Evolutionary conservation across 768 basidiomycete genomes (phyloP), one percentile per base, ranked within the genome.

Genomic region (Mrakia blollopis): DNA sequence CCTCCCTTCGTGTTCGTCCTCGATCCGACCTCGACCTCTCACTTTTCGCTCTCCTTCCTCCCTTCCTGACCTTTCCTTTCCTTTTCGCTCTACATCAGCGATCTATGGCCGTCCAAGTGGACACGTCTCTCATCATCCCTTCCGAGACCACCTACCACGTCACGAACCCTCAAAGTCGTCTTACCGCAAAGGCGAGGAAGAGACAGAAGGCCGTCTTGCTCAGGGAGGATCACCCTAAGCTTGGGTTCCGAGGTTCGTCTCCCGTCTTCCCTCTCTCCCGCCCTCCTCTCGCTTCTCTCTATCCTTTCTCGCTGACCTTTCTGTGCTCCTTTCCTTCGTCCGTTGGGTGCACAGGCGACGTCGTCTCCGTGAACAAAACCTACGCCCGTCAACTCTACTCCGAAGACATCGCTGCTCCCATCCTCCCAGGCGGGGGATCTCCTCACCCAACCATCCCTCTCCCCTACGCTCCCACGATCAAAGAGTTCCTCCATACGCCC

Each of bases 291-390:
- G 9, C 37, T 32, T 63, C 62, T 35, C 32, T 16, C 57, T 18
- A 35, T 8, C 18, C 5, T 32, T n/a, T 41, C 39, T 41, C 11
- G 39, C 32, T 35, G 16, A 35, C 65, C 37, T 6, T 67, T 39
- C 39, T 39, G 6, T 25, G 0, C 35, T 1, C 7, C 0, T 37
- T 18, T 18, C 37, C 5, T 25, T 39, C 37, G 21, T 21, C 23
- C 8, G 57, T n/a, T 63, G 25, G 7, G n/a, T 61, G 11, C 25
- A 2, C 25, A 68, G 65, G 65, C 8, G 65, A 68, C 37, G 25
- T 68, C 65, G 65, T 68, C 39, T 37, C 65, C 21, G 35, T 68
- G 39, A 68, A 68, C 65, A 68, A 68, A 44, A 68, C 65, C 21
- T 23, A 68, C 39, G 65, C 65, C 39, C 35, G n/a, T 13, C 37